These are phyloP conservation scores for Pyricularia grisea DNA, from an alignment of 2,329 filamentous ascomycete genomes.

Conservation along the genomic window DNA sequence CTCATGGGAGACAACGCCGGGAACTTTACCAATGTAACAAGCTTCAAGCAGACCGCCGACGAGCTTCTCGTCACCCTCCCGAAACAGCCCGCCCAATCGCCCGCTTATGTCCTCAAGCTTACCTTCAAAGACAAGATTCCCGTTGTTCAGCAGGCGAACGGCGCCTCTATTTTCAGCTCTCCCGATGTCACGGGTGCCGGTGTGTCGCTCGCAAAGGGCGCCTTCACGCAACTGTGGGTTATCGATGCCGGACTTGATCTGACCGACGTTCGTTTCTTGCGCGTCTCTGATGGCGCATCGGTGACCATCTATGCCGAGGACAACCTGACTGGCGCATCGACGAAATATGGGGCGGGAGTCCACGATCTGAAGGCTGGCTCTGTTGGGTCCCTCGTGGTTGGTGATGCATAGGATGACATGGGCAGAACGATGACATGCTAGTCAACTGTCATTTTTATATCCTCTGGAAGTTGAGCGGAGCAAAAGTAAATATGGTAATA, in stretches of 20 bases:
- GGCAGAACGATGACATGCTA: background rate
- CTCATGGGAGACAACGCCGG: background rate
- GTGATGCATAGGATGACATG: background rate
- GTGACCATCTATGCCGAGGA: background rate
- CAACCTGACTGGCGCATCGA: background rate
- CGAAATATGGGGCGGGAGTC: background rate
- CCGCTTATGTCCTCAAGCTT: conserved; percentile 3
- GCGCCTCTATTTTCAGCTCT: background rate
- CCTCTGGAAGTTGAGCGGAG: background rate
- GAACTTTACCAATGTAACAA: background rate
- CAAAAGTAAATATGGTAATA: background rate
- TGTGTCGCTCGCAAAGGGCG: background rate
- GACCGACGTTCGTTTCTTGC: background rate
- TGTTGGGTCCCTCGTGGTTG: background rate
- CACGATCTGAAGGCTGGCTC: background rate
- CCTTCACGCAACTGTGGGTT: background rate
- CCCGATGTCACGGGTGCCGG: background rate
- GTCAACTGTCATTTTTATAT: background rate
- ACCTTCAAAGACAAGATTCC: background rate
- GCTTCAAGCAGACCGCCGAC: background rate
- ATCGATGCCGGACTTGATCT: background rate
- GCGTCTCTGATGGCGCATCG: background rate
- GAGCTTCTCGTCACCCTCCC: background rate
- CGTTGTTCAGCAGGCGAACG: background rate
- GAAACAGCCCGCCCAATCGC: background rate